These are phyloP conservation scores for Sugiyamaella grinbergsii DNA, from an alignment of 1,139 yeast genomes.

Conservation along the genomic window DNA sequence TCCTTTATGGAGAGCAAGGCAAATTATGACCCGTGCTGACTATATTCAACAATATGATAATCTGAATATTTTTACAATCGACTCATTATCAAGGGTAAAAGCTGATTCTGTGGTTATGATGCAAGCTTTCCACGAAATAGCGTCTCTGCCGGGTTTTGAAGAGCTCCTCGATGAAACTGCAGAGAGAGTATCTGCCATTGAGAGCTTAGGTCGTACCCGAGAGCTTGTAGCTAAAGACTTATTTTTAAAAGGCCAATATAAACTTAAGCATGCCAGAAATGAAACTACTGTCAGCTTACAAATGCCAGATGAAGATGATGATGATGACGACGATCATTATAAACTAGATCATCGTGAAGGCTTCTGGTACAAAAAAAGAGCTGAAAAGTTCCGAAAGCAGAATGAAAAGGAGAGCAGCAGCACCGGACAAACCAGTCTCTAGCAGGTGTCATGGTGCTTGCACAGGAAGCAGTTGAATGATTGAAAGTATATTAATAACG, in stretches of 20 bases:
- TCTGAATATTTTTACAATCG: constrained; percentile 75
- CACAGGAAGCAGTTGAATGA: neutral
- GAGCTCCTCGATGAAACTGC: constrained; percentile 67
- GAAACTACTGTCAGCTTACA: constrained; percentile 32
- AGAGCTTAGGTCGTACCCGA: constrained; percentile 76
- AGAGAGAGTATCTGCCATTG: constrained; percentile 75
- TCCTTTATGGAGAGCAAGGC: constrained; percentile 83
- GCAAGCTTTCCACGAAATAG: constrained; percentile 84
- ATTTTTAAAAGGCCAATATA: constrained; percentile 50
- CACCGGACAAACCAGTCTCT: neutral
- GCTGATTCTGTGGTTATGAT: constrained; percentile 89
- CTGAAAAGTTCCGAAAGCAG: constrained; percentile 19
- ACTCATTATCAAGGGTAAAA: constrained; percentile 65
- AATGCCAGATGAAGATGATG: constrained; percentile 31
- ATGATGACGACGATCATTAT: constrained; percentile 33
- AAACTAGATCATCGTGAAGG: constrained; percentile 27
- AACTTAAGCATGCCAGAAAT: constrained; percentile 24
- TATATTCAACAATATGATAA: constrained; percentile 75
- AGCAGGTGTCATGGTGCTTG: neutral
- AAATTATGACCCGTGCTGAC: constrained; percentile 83
- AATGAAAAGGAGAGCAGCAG: constrained; percentile 3
- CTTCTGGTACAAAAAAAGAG: constrained; percentile 32
- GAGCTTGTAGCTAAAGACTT: constrained; percentile 77
- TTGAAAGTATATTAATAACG: neutral
- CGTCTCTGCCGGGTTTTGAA: constrained; percentile 69